A percentile compares a stretch with the other conserved stretches of the same genome.
Evolutionary conservation across 306 rosid species (phyloP).

Genomic region (Lotus japonicus): DNA sequence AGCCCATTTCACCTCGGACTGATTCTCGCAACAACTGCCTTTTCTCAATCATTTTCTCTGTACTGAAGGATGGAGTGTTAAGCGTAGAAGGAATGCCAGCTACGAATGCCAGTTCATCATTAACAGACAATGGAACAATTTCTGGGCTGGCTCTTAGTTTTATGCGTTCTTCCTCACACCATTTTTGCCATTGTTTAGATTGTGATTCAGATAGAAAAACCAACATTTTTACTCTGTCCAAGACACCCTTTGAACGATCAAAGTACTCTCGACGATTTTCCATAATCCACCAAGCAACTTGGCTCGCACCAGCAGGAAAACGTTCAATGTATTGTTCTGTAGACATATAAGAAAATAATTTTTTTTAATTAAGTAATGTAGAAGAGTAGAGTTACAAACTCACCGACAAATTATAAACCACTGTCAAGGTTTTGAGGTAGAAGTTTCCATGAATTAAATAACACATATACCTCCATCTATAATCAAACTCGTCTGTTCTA

Average conservation of each 20-base stretch:
- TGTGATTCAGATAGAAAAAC: constrained; percentile 80
- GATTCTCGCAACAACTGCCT: constrained; percentile 62
- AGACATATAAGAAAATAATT: constrained; percentile 4
- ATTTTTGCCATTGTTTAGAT: constrained; percentile 77
- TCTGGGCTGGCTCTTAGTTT: constrained; percentile 73
- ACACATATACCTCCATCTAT: neutral
- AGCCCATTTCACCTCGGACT: constrained; percentile 82
- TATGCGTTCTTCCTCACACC: constrained; percentile 88
- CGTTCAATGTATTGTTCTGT: constrained; percentile 76
- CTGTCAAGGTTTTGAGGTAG: neutral
- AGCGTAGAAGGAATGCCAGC: constrained; percentile 88
- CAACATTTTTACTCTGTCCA: constrained; percentile 71
- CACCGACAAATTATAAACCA: neutral
- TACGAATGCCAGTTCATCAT: constrained; percentile 90
- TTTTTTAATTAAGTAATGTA: neutral
- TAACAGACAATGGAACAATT: constrained; percentile 72
- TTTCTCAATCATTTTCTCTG: constrained; percentile 74
- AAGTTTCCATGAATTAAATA: neutral
- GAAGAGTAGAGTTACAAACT: neutral
- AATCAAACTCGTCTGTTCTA: neutral
- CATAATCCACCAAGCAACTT: constrained; percentile 99
- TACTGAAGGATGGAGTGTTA: constrained; percentile 69
- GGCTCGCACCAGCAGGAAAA: constrained; percentile 97
- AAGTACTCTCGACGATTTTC: constrained; percentile 94
- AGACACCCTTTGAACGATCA: constrained; percentile 73